phyloP scores from a whole-genome alignment of 1,284 basidiomycete species.

The Xerocomus nothofagi region DNA sequence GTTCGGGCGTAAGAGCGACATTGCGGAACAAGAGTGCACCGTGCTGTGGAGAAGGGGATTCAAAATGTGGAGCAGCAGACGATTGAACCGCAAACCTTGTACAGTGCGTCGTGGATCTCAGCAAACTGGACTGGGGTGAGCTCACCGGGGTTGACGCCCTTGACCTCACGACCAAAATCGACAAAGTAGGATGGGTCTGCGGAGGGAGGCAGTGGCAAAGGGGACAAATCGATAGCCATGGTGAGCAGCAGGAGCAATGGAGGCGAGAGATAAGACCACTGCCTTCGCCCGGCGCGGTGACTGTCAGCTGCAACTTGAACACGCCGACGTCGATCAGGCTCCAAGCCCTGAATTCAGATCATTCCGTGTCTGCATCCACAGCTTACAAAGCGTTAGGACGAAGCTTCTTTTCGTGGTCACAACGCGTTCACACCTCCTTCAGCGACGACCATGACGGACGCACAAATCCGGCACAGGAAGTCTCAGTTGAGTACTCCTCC shows the following conservation, averaged over 20 bases:
- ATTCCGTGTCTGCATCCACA: too few relatives aligned
- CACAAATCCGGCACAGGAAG: conserved; percentile 29
- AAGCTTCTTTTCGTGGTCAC: too few relatives aligned
- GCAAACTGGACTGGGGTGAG: conserved; percentile 55
- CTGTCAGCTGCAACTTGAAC: too few relatives aligned
- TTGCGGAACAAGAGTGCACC: conserved; percentile 74
- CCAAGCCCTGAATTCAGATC: too few relatives aligned
- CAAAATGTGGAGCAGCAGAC: conserved; percentile 27
- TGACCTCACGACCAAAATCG: conserved; percentile 67
- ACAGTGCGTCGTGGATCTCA: conserved; percentile 61
- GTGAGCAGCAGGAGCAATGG: neutral
- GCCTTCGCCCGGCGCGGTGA: too few relatives aligned
- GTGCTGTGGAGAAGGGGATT: conserved; percentile 46
- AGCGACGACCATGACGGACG: conserved; percentile 4
- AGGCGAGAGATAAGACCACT: too few relatives aligned
- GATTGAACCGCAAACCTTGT: conserved; percentile 50
- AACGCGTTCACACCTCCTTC: neutral
- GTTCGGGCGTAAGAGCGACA: conserved; percentile 69
- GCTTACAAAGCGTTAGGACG: too few relatives aligned
- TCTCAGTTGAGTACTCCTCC: neutral
- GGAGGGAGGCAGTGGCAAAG: conserved; percentile 58
- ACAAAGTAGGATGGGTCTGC: conserved; percentile 58
- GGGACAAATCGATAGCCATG: conserved; percentile 58
- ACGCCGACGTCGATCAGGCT: too few relatives aligned
- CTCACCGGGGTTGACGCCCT: conserved; percentile 58